phyloP scores from a whole-genome alignment of 2,329 filamentous ascomycete species.

The Trichoderma pleuroti region DNA sequence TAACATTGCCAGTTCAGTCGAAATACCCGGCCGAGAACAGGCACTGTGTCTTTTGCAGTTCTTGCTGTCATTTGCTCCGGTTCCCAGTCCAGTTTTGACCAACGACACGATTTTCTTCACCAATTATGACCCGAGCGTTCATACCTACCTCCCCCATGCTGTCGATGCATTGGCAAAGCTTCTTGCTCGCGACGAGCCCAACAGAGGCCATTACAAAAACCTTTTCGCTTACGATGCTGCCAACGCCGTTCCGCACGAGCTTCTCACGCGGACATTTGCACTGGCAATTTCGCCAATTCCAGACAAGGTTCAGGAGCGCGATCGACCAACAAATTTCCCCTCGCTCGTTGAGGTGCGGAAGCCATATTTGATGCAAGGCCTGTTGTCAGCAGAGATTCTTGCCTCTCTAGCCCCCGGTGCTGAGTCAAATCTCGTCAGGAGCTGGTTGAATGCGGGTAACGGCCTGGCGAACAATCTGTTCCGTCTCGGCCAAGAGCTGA shows the following conservation, averaged over 20 bases:
- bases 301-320: constrained; percentile 52
- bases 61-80: constrained; percentile 82
- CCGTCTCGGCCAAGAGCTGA: constrained; percentile 69
- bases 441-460: constrained; percentile 80
- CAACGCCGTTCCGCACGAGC: constrained; percentile 64
- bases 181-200: constrained; percentile 88
- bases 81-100: constrained; percentile 60
- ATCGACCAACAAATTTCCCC: constrained; percentile 57
- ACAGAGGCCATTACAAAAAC: constrained; percentile 76
- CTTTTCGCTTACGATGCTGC: constrained; percentile 73
- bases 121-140: constrained; percentile 72
- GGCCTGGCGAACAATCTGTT: constrained; percentile 80
- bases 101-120: constrained; percentile 69
- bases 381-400: constrained; percentile 85
- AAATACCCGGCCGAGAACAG: constrained; percentile 82
- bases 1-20: constrained; percentile 77
- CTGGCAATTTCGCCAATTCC: constrained; percentile 83
- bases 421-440: constrained; percentile 69
- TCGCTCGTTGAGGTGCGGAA: constrained; percentile 78
- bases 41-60: constrained; percentile 84
- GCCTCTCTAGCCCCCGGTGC: constrained; percentile 67
- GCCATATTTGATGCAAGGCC: constrained; percentile 85
- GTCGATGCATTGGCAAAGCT: constrained; percentile 90
- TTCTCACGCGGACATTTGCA: constrained; percentile 82
- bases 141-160: constrained; percentile 85